These are phyloP conservation scores for Gracilariopsis chorda DNA, from an alignment of 23 red algal species.

Conservation along the genomic window DNA sequence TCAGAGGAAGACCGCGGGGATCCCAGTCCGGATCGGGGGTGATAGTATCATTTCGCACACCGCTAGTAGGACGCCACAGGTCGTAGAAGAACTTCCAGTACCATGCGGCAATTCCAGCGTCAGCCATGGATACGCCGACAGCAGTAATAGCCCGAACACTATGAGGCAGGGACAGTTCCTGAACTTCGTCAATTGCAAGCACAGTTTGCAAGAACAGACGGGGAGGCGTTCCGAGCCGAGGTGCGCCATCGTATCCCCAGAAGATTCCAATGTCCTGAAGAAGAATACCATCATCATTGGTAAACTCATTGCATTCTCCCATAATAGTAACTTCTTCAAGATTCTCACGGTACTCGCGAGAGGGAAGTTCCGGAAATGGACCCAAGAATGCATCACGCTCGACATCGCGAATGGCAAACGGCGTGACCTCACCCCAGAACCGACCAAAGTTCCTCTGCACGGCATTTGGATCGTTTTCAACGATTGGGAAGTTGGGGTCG, in stretches of 20 bases:
- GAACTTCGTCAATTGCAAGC: background rate
- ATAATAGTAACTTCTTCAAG: background rate
- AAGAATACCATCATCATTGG: background rate
- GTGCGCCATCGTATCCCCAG: conserved; percentile 15
- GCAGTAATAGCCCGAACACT: background rate
- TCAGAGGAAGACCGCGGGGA: background rate
- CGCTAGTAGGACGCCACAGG: background rate
- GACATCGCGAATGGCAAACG: conserved; percentile 1
- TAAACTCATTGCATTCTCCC: background rate
- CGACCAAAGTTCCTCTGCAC: conserved; percentile 9
- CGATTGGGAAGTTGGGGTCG: conserved; percentile 12
- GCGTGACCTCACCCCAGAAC: conserved; percentile 13
- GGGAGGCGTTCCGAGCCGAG: background rate
- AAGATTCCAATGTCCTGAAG: conserved; percentile 26
- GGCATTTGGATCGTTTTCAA: background rate
- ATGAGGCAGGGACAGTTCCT: background rate
- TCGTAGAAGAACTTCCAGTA: conserved; percentile 35
- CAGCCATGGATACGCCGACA: background rate
- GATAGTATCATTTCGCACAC: background rate
- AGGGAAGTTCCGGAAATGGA: background rate
- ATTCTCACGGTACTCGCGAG: background rate
- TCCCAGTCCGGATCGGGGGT: background rate
- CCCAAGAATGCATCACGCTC: background rate
- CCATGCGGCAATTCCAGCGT: conserved; percentile 27
- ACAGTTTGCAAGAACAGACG: conserved; percentile 14